Conservation (phyloP, 108 stramenopile genomes). For the Discostella stelligeroides region DNA sequence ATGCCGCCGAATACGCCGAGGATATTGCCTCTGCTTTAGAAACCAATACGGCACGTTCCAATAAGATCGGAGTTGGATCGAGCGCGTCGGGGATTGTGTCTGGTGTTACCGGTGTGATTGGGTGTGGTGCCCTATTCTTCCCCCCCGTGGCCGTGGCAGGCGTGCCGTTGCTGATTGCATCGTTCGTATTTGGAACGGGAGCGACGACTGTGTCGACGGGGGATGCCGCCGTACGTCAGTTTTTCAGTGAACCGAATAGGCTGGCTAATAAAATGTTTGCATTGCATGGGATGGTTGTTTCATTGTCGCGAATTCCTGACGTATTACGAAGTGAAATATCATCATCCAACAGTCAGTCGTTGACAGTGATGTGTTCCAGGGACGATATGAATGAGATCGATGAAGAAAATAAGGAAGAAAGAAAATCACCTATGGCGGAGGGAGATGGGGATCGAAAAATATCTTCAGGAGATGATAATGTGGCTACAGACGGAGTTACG, state of each 20-base stretch:
- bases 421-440: slow-evolving; percentile 1
- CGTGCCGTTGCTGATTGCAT: slow-evolving; percentile 69
- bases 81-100: slow-evolving; percentile 62
- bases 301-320: slow-evolving; percentile 59
- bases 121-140: slow-evolving; percentile 64
- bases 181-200: slow-evolving; percentile 70
- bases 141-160: slow-evolving; percentile 60
- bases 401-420: slow-evolving; percentile 3
- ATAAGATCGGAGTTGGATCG: slow-evolving; percentile 59
- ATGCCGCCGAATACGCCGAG: slow-evolving; percentile 61
- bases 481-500: background rate
- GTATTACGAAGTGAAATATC: slow-evolving; percentile 54
- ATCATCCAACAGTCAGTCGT: too few species aligned
- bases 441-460: background rate
- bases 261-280: slow-evolving; percentile 69
- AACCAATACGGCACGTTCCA: slow-evolving; percentile 46
- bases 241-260: slow-evolving; percentile 66
- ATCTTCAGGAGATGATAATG: background rate
- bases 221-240: slow-evolving; percentile 56
- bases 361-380: slow-evolving; percentile 29
- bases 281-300: slow-evolving; percentile 63
- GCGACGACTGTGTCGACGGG: slow-evolving; percentile 66
- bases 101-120: slow-evolving; percentile 64
- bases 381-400: background rate
- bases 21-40: slow-evolving; percentile 51